These are phyloP conservation scores for Malassezia sympodialis DNA, from an alignment of 1,284 basidiomycete genomes.

Conservation along the genomic window DNA sequence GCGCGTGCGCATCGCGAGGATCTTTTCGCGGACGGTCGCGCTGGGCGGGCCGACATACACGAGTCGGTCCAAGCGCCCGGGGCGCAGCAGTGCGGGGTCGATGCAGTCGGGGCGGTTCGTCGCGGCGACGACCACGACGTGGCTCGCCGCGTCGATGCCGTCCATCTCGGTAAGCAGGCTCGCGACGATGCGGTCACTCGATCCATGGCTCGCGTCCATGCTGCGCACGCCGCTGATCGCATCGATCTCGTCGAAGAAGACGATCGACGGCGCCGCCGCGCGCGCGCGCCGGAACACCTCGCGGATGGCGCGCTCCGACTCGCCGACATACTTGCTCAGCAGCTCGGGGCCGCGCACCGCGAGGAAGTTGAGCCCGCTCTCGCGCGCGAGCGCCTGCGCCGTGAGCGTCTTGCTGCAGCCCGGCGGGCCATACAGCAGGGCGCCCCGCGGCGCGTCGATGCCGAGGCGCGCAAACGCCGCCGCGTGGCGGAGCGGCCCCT, in stretches of 20 bases:
- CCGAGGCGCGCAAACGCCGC: slow-evolving; percentile 78
- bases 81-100: slow-evolving; percentile 85
- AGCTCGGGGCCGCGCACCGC: slow-evolving; percentile 98
- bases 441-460: slow-evolving; percentile 75
- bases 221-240: slow-evolving; percentile 72
- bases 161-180: slow-evolving; percentile 93
- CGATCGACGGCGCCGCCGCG: slow-evolving; percentile 80
- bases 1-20: slow-evolving; percentile 64
- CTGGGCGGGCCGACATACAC: slow-evolving; percentile 91
- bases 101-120: slow-evolving; percentile 91
- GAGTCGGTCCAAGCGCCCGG: slow-evolving; percentile 87
- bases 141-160: slow-evolving; percentile 81
- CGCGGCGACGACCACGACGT: slow-evolving; percentile 87
- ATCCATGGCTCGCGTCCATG: slow-evolving; percentile 50
- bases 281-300: slow-evolving; percentile 93
- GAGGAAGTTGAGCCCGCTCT: slow-evolving; percentile 90
- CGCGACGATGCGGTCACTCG: slow-evolving; percentile 69
- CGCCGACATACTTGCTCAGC: slow-evolving; percentile 91
- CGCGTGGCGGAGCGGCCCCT: slow-evolving; percentile 84
- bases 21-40: slow-evolving; percentile 65
- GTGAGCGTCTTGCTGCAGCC: slow-evolving; percentile 95
- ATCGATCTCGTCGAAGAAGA: slow-evolving; percentile 98
- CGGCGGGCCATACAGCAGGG: slow-evolving; percentile 89
- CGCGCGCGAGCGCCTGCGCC: slow-evolving; percentile 83
- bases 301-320: slow-evolving; percentile 85